Percentiles rank a stretch among this genome's conserved stretches.
phyloP scores from a whole-genome alignment of 208 protist species.

The Acanthamoeba royreba region DNA sequence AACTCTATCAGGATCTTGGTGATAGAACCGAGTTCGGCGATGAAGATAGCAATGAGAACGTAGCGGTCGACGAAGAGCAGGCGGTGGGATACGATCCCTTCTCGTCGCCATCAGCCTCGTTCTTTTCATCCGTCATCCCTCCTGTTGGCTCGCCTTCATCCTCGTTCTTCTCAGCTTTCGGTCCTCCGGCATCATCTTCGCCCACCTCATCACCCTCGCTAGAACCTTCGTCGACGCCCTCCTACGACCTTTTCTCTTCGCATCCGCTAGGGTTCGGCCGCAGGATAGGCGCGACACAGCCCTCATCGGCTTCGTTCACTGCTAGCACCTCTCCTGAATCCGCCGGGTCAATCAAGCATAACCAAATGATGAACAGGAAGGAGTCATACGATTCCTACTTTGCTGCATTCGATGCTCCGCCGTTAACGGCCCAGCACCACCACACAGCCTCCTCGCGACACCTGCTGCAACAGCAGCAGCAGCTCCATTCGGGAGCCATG shows the following conservation, averaged over 20 bases:
- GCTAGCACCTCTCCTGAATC: neutral
- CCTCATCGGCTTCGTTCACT: neutral
- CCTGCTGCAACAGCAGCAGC: neutral
- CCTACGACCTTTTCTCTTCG: neutral
- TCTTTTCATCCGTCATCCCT: neutral
- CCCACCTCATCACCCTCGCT: neutral
- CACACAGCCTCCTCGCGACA: no score
- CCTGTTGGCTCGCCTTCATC: neutral
- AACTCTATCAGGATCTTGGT: neutral
- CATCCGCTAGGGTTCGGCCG: neutral
- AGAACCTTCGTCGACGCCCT: neutral
- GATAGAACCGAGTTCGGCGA: neutral
- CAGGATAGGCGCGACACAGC: neutral
- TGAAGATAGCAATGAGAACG: neutral
- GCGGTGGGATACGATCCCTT: neutral
- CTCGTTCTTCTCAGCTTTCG: neutral
- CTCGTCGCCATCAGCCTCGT: neutral
- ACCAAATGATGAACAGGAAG: neutral
- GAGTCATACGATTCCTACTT: neutral
- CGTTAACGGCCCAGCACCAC: neutral
- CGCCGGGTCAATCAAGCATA: neutral
- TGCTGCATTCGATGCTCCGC: neutral
- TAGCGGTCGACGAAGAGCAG: neutral
- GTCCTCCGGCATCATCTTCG: neutral
- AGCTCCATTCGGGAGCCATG: neutral